Base-by-base conservation (phyloP, 1,139 yeast genomes). In the Blastobotrys persicus region DNA sequence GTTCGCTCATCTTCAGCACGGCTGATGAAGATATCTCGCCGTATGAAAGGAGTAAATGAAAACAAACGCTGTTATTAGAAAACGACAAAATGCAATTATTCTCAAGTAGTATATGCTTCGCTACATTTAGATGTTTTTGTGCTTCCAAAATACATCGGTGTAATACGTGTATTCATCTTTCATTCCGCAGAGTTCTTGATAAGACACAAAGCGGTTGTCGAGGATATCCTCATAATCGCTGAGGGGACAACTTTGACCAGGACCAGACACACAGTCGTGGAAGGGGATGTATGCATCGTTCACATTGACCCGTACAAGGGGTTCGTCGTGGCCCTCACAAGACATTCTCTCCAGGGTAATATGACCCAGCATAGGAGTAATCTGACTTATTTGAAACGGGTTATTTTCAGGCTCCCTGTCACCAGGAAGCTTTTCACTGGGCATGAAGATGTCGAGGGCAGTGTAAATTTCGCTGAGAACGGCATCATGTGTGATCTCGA, bases 271-370 rank as follows among this genome's bases (percentile, higher is more conserved):
- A 64, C 86, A 81, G 23, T 63, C 64, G 9, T 75, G 73, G 39
- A 79, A 62, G 1, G 86, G 85, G 42, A 77, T 69, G 4, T 82
- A 85, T 1, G 84, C 83, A 58, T 79, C 85, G 60, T 81, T 81
- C 42, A 81, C 67, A 35, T 80, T 67, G 49, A 73, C 72, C 59
- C 88, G 72, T 6, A 81, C 79, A 60, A 67, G 81, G 14, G 73
- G 54, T 33, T 54, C 61, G 7, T 47, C 55, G 12, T 41, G 55
- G 33, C 56, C 63, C 6, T 48, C 55, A 59, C 80, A 76, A 45
- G 66, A 62, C 55, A 75, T 73, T 57, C 78, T 76, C 65, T 81
- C 86, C 19, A 79, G 67, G 50, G 73, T 68, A 32, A 79, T 56
- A 58, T 81, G 73, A 7, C 79, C 83, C 26, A 83, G 84, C 77